Evolutionary conservation across 306 rosid species (phyloP).

Genomic region (Phaseolus lunatus): DNA sequence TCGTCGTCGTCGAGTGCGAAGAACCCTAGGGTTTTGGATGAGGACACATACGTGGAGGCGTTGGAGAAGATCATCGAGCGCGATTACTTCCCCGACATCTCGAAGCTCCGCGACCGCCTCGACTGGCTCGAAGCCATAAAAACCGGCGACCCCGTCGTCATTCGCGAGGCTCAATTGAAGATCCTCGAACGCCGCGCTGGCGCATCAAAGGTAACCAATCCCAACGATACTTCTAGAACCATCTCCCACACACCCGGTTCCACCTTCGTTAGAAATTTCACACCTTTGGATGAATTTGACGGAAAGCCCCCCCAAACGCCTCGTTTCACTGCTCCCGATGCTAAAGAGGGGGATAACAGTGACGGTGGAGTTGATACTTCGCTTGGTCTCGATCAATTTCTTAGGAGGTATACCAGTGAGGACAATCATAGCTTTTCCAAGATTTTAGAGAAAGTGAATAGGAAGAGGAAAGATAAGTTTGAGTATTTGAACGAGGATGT

Average conservation of each 20-base stretch:
- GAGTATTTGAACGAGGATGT: conserved; percentile 67
- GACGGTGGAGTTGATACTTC: conserved; percentile 51
- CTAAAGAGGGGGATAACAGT: conserved; percentile 9
- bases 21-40: conserved; percentile 70
- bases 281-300: conserved; percentile 81
- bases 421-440: conserved; percentile 84
- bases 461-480: conserved; percentile 95
- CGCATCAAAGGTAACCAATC: conserved; percentile 55
- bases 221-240: conserved; percentile 46
- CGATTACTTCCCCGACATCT: conserved; percentile 93
- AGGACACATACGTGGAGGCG: conserved; percentile 83
- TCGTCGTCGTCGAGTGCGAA: conserved; percentile 38
- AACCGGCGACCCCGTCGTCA: conserved; percentile 79
- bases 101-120: conserved; percentile 94
- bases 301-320: conserved; percentile 64
- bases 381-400: conserved; percentile 78
- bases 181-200: conserved; percentile 79
- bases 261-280: conserved; percentile 73
- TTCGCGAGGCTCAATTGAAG: conserved; percentile 94
- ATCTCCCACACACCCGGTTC: conserved; percentile 84
- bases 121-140: conserved; percentile 93
- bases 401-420: conserved; percentile 87
- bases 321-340: conserved; percentile 34
- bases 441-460: conserved; percentile 84
- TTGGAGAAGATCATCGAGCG: conserved; percentile 96